Base-by-base conservation (phyloP, 176 grass and related monocot species). In the Rhynchospora pubera region DNA sequence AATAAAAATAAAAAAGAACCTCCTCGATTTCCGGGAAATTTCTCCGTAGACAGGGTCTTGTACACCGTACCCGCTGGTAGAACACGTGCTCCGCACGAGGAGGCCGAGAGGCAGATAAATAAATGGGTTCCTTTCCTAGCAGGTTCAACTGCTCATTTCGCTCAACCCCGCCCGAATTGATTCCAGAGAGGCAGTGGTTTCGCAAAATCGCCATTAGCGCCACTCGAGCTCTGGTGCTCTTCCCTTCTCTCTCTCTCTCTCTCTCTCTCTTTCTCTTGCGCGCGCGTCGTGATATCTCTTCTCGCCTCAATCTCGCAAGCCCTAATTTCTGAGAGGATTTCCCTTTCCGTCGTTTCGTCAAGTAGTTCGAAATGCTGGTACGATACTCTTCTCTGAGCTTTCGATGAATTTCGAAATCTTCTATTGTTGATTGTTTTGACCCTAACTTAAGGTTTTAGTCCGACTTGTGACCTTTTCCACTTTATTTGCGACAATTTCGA, bases 141-240 rank as follows among this genome's bases (percentile, higher is more conserved):
- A 28, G 63, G 28, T 2, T 66, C 26, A 65, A 28, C 12, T 65
- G 12, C 24, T 4, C 0, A 9, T 5, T 34, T 52, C 9, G 7
- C 46, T 75, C 7, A 53, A 75, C 45, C 47, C 34, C 66, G 66
- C 71, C 8, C 34, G 22, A 28, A 28, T 28, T 28, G 26, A 53
- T 52, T 67, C 18, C 32, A 32, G 42, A 70, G 71, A 15, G 12
- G 47, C 10, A 6, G 24, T 28, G 47, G 11, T 67, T 51, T 52
- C 19, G 21, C 71, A 53, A 51, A 75, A 52, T 75, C 71, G 71
- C 71, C 71, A 75, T 75, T 53, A 9, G 22, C 45, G 71, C 71
- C 6, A 15, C 45, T 51, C 47, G 4, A 23, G 46, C 21, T 74
- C 45, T 21, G 14, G 22, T 43, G 9, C 43, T 50, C 2, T 44